Conservation (phyloP, 257 asterid species). For the Verbena officinalis region DNA sequence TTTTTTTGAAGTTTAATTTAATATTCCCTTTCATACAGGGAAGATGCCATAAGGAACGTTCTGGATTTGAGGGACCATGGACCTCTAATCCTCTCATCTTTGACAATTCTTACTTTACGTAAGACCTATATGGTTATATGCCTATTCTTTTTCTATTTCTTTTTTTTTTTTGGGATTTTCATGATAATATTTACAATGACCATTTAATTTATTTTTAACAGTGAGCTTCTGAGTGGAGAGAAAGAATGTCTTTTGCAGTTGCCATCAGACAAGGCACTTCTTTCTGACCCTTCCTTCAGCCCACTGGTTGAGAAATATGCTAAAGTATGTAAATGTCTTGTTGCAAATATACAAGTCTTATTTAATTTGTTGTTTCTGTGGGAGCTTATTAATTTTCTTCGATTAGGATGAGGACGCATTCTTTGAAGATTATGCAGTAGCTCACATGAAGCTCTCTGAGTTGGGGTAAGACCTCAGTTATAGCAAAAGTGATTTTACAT, state of each 20-base stretch:
- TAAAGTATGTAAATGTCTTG: constrained; percentile 37
- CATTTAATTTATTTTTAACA: no score
- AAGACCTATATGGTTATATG: constrained; percentile 33
- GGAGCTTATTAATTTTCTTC: not conserved
- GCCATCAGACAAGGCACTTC: constrained; percentile 82
- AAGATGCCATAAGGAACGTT: constrained; percentile 87
- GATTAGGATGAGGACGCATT: constrained; percentile 83
- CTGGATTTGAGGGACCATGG: constrained; percentile 95
- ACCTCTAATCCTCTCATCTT: constrained; percentile 77
- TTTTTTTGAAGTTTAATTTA: not conserved
- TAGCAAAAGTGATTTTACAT: no score
- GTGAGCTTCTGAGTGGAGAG: constrained; percentile 82
- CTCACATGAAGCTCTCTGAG: constrained; percentile 81
- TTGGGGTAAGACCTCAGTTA: constrained; percentile 68
- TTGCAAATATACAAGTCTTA: not conserved
- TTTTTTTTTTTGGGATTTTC: not conserved
- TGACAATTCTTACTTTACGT: constrained; percentile 79
- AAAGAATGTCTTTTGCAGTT: constrained; percentile 73
- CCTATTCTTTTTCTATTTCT: not conserved
- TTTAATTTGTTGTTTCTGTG: not conserved
- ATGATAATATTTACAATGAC: no score
- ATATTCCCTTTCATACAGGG: constrained; percentile 46
- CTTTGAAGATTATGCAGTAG: constrained; percentile 74
- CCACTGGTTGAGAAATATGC: constrained; percentile 81
- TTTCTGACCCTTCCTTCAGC: constrained; percentile 65